Percentiles rank a stretch among this genome's conserved stretches.
These are phyloP conservation scores for Extremus antarcticus DNA, from an alignment of 495 filamentous ascomycete genomes.

Conservation along the genomic window DNA sequence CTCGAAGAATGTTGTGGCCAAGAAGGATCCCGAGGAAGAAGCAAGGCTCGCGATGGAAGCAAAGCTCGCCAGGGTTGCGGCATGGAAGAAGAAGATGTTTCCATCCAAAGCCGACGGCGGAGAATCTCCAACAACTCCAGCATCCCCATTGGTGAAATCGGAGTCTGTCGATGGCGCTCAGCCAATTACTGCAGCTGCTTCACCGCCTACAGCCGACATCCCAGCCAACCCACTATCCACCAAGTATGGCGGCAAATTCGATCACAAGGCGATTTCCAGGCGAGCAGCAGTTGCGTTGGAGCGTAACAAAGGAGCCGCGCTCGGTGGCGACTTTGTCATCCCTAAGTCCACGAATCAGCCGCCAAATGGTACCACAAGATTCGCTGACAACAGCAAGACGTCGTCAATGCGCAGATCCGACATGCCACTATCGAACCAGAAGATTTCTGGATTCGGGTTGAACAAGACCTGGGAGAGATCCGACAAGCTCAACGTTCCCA, in stretches of 20 bases:
- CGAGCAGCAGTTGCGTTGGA: constrained; percentile 17
- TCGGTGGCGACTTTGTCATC: constrained; percentile 14
- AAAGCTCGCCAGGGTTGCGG: constrained; percentile 19
- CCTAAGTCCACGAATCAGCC: constrained; percentile 15
- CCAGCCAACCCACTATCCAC: constrained; percentile 36
- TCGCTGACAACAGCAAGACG: constrained; percentile 15
- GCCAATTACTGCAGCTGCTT: not conserved
- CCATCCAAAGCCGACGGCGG: constrained; percentile 3
- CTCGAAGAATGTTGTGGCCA: not conserved
- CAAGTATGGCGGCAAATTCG: constrained; percentile 76
- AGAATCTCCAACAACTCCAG: constrained; percentile 42
- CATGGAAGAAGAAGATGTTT: constrained; percentile 21
- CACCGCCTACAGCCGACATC: constrained; percentile 1
- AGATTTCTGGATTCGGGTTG: constrained; percentile 77
- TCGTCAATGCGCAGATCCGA: constrained; percentile 38
- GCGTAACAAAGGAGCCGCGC: constrained; percentile 6
- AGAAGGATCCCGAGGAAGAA: constrained; percentile 15
- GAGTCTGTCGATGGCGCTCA: no score
- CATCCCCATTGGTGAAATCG: no score
- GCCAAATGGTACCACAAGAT: constrained; percentile 2
- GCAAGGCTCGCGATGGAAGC: constrained; percentile 11
- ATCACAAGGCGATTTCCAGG: constrained; percentile 76
- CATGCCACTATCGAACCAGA: constrained; percentile 34
- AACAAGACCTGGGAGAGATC: constrained; percentile 58
- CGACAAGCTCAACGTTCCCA: constrained; percentile 55